These are phyloP conservation scores for Pleurotus citrinopileatus DNA, from an alignment of 768 basidiomycete genomes.

Conservation along the genomic window DNA sequence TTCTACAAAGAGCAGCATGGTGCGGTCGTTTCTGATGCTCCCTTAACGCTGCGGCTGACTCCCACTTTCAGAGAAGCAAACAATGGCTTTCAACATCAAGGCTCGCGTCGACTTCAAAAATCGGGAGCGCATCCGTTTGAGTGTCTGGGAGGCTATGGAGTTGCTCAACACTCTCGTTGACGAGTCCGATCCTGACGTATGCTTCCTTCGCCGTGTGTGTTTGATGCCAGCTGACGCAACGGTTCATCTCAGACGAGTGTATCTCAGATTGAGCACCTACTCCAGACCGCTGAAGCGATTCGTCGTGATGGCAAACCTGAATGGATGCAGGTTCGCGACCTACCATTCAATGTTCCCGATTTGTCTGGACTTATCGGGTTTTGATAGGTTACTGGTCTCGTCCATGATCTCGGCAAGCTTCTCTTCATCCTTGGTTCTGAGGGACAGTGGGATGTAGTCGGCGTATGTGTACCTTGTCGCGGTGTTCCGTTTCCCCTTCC, in stretches of 20 bases:
- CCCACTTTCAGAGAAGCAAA: constrained; percentile 69
- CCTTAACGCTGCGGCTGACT: not conserved
- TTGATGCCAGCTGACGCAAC: constrained; percentile 20
- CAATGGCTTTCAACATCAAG: constrained; percentile 78
- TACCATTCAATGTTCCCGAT: not conserved
- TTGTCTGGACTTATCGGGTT: constrained; percentile 9
- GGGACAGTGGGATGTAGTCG: constrained; percentile 95
- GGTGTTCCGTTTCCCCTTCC: constrained; percentile 1
- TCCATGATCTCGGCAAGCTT: constrained; percentile 90
- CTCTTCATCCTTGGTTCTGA: constrained; percentile 80
- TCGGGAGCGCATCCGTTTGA: constrained; percentile 69
- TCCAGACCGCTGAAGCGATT: constrained; percentile 92
- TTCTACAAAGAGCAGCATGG: constrained; percentile 83
- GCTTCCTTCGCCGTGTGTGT: constrained; percentile 13
- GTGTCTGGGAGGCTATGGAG: constrained; percentile 85
- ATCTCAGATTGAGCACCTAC: constrained; percentile 86
- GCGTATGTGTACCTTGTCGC: constrained; percentile 44
- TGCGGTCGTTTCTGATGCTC: constrained; percentile 20
- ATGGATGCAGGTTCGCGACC: constrained; percentile 73
- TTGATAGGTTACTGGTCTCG: constrained; percentile 67
- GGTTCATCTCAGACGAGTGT: constrained; percentile 52
- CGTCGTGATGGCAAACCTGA: constrained; percentile 83
- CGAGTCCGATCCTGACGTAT: constrained; percentile 87
- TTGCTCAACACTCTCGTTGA: constrained; percentile 85
- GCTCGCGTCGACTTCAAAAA: constrained; percentile 74